phyloP scores from a whole-genome alignment of 2,329 filamentous ascomycete species.

The Aspergillus chevalieri region DNA sequence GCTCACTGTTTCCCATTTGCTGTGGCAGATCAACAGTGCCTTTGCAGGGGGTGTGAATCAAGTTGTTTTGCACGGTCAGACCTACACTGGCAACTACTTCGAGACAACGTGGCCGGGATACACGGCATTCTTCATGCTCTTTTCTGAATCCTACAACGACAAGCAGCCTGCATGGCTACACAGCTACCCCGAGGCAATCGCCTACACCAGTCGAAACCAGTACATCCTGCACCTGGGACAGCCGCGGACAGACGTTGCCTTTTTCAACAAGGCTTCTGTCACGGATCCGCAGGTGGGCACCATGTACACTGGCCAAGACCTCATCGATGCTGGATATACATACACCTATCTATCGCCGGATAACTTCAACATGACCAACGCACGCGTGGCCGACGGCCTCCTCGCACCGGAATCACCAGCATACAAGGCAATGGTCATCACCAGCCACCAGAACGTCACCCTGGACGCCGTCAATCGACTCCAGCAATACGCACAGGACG shows the following conservation, averaged over 20 bases:
- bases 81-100: slow-evolving; percentile 38
- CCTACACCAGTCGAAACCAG: slow-evolving; percentile 12
- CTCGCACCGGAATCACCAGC: slow-evolving; percentile 19
- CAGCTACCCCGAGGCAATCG: slow-evolving; percentile 11
- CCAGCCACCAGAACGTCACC: slow-evolving; percentile 10
- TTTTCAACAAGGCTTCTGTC: slow-evolving; percentile 30
- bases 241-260: slow-evolving; percentile 37
- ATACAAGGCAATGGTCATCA: slow-evolving; percentile 20
- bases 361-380: slow-evolving; percentile 38
- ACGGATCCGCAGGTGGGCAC: slow-evolving; percentile 4
- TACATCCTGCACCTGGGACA: slow-evolving; percentile 24
- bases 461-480: slow-evolving; percentile 7
- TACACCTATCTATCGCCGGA: slow-evolving; percentile 44
- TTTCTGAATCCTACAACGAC: slow-evolving; percentile 26
- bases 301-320: background rate
- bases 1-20: slow-evolving; percentile 21
- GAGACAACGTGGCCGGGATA: slow-evolving; percentile 47
- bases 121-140: slow-evolving; percentile 39
- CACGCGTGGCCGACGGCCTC: slow-evolving; percentile 28
- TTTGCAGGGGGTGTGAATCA: slow-evolving; percentile 40
- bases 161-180: slow-evolving; percentile 15
- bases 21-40: slow-evolving; percentile 34
- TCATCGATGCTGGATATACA: slow-evolving; percentile 26
- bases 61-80: slow-evolving; percentile 41
- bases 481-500: slow-evolving; percentile 7